A percentile compares a stretch with the other conserved stretches of the same genome.
These are phyloP conservation scores for Aspergillus sp. DNA, from an alignment of 2,329 filamentous ascomycete species.

Conservation along the genomic window DNA sequence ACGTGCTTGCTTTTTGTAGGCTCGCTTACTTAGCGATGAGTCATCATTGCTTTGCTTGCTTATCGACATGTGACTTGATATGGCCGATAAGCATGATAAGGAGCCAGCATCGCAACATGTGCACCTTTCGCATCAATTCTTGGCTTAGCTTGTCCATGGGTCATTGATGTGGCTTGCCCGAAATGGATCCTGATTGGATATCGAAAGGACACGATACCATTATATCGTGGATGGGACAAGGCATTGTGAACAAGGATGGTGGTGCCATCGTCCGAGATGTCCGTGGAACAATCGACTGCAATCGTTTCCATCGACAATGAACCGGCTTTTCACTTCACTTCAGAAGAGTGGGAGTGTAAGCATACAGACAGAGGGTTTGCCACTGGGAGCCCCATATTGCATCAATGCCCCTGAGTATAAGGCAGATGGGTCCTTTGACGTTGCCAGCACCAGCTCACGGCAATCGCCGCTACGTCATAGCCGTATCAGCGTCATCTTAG, in stretches of 20 bases:
- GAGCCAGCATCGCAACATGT: neutral
- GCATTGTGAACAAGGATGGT: neutral
- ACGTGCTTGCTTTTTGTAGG: neutral
- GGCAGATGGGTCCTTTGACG: neutral
- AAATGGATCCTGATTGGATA: neutral
- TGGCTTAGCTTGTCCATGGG: neutral
- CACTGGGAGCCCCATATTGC: neutral
- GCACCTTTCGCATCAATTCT: neutral
- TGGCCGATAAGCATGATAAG: neutral
- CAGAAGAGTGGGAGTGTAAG: neutral
- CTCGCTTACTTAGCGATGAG: slow-evolving; percentile 7
- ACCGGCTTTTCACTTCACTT: neutral
- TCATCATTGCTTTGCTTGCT: neutral
- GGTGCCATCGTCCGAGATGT: neutral
- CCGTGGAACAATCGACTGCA: neutral
- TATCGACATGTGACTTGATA: slow-evolving; percentile 10
- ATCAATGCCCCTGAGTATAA: neutral
- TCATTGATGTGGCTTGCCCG: neutral
- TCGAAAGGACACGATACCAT: neutral
- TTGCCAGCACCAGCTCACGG: neutral
- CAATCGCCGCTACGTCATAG: neutral
- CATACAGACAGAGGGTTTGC: neutral
- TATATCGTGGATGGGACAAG: neutral
- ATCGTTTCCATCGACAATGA: neutral
- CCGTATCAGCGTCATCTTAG: neutral